These are phyloP conservation scores for Lachancea waltii DNA, from an alignment of 805 yeast species.

Conservation along the genomic window DNA sequence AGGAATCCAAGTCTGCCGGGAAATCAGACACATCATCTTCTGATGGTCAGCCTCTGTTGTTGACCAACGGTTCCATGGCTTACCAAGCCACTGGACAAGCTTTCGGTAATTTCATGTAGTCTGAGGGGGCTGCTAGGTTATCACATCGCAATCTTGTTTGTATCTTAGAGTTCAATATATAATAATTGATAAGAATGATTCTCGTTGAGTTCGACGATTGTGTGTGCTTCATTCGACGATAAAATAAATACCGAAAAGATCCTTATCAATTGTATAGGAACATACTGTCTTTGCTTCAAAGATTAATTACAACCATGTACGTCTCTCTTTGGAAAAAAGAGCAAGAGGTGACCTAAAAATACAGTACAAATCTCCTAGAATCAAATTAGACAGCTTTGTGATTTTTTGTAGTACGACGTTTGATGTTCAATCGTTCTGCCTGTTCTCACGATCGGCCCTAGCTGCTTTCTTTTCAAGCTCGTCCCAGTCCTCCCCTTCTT, in stretches of 20 bases:
- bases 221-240: background rate
- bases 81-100: constrained; percentile 69
- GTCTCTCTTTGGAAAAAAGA: too few species aligned
- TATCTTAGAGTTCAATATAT: constrained; percentile 1
- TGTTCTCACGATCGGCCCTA: constrained; percentile 33
- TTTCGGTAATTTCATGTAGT: constrained; percentile 49
- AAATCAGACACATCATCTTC: constrained; percentile 41
- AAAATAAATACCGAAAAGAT: too few species aligned
- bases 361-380: too few species aligned
- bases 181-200: background rate
- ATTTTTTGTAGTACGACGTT: too few species aligned
- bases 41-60: constrained; percentile 66
- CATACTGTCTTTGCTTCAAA: too few species aligned
- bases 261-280: too few species aligned
- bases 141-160: background rate
- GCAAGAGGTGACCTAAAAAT: too few species aligned
- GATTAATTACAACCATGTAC: background rate
- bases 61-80: constrained; percentile 75
- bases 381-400: too few species aligned
- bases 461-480: constrained; percentile 36
- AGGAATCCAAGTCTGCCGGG: constrained; percentile 54
- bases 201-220: too few species aligned
- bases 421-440: constrained; percentile 9
- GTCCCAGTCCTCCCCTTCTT: constrained; percentile 38
- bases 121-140: constrained; percentile 12